Base-by-base conservation (phyloP, 768 basidiomycete genomes). In the Cystobasidium onofrii region DNA sequence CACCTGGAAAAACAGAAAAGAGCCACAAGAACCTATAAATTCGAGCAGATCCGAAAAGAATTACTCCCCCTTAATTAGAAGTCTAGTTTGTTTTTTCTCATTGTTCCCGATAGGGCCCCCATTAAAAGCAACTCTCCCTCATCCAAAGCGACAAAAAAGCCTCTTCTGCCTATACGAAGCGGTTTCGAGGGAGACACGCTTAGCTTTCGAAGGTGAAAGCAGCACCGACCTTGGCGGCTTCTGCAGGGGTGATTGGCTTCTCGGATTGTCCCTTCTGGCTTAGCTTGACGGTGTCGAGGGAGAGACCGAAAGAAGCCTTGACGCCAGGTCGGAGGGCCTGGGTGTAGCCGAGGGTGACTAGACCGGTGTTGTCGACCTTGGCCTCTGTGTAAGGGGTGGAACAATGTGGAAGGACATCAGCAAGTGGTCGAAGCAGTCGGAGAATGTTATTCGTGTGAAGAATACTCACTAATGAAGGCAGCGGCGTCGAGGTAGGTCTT, bases 311-410 rank as follows among this genome's bases (percentile, higher is more conserved):
- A 63, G 89, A 86, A 60, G 90, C 90, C 82, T 90, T 91, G 79
- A 97, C 90, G 79, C 93, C 93, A 64, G 91, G 91, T 77, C 92
- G 79, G 80, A 99, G 90, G 44, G 87, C 84, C 84, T 99, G 95
- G 64, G 92, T 95, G 84, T 92, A 93, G 77, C 57, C 64, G 61
- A 2, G 64, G 39, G 7, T 20, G 27, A 73, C 36, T 18, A 41
- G 20, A 85, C 94, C 94, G 73, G 87, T 81, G 84, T 94, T 95
- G 88, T 97, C 97, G 85, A 98, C 94, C 86, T 97, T 97, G 78
- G 93, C 91, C 86, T 99, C 98, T 84, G 97, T 86, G 80, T 91
- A 97, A 10, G 93, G 89, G 76, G 92, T 88, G 9, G 77, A 74
- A 75, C 62, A 66, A 57, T 23, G 25, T 0, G 57, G 1, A 39